phyloP scores from a whole-genome alignment of 768 basidiomycete genomes.

The Suillus bovinus region DNA sequence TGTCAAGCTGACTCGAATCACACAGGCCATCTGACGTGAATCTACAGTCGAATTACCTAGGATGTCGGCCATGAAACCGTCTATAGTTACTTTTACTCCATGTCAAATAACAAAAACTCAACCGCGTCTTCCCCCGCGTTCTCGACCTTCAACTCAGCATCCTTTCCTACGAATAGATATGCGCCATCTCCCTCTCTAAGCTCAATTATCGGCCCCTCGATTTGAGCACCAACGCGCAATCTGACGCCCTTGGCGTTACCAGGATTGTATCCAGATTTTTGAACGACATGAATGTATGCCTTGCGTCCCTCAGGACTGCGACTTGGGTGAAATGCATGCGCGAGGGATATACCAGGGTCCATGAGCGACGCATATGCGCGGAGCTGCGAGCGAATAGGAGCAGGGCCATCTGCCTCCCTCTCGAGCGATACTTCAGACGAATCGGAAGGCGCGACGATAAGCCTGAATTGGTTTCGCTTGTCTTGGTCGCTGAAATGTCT shows the following conservation, averaged over 20 bases:
- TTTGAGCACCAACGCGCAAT: slow-evolving; percentile 50
- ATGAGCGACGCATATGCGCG: slow-evolving; percentile 77
- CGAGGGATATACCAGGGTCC: slow-evolving; percentile 52
- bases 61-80: not conserved
- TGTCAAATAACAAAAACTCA: slow-evolving; percentile 81
- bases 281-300: slow-evolving; percentile 84
- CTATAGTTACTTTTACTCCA: slow-evolving; percentile 41
- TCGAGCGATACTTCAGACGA: slow-evolving; percentile 55
- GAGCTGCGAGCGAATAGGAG: slow-evolving; percentile 73
- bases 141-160: slow-evolving; percentile 41
- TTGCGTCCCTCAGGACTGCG: slow-evolving; percentile 43
- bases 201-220: slow-evolving; percentile 44
- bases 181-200: slow-evolving; percentile 88
- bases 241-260: slow-evolving; percentile 54
- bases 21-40: not conserved
- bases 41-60: not conserved
- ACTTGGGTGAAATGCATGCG: slow-evolving; percentile 44
- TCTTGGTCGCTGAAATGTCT: slow-evolving; percentile 80
- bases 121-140: slow-evolving; percentile 67
- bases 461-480: slow-evolving; percentile 72
- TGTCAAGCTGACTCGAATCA: no score
- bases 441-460: slow-evolving; percentile 74
- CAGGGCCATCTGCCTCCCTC: slow-evolving; percentile 74
- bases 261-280: slow-evolving; percentile 79
- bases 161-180: slow-evolving; percentile 56